These are phyloP conservation scores for Hura crepitans DNA, from an alignment of 441 rosid genomes.

Conservation along the genomic window DNA sequence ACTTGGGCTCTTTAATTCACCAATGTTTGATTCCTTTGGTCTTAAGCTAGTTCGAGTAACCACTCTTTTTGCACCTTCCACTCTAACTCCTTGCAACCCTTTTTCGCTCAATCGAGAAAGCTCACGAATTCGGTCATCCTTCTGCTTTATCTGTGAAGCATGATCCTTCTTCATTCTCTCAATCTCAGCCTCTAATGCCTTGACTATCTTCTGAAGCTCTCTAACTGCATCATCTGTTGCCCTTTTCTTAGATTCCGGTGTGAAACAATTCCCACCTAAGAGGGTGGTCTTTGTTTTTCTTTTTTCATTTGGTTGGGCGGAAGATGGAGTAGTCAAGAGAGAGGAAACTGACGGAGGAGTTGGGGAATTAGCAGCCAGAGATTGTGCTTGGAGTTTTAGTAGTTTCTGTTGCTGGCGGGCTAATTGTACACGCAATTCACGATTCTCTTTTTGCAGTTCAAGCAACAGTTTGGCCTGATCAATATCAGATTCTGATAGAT, in stretches of 20 bases:
- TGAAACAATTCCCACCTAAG: slow-evolving; percentile 67
- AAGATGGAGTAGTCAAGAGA: slow-evolving; percentile 67
- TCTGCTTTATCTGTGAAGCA: slow-evolving; percentile 59
- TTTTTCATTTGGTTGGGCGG: slow-evolving; percentile 52
- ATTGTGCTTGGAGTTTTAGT: slow-evolving; percentile 60
- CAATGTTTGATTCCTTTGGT: slow-evolving; percentile 45
- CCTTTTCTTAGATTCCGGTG: slow-evolving; percentile 59
- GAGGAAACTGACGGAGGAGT: slow-evolving; percentile 72
- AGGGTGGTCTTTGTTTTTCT: slow-evolving; percentile 53
- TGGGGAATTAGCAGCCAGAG: slow-evolving; percentile 59
- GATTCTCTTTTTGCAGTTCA: slow-evolving; percentile 81
- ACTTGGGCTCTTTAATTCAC: slow-evolving; percentile 70
- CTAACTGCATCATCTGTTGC: slow-evolving; percentile 50
- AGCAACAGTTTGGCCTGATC: slow-evolving; percentile 65
- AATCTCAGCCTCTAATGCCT: slow-evolving; percentile 63
- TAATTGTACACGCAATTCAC: slow-evolving; percentile 67
- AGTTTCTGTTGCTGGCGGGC: slow-evolving; percentile 73
- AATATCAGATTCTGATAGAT: slow-evolving; percentile 44
- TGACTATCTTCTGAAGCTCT: slow-evolving; percentile 56
- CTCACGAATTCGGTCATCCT: slow-evolving; percentile 54
- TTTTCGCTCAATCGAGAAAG: slow-evolving; percentile 48
- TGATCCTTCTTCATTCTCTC: slow-evolving; percentile 76
- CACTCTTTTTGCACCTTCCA: slow-evolving; percentile 43
- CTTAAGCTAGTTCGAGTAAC: slow-evolving; percentile 58
- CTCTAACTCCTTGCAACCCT: slow-evolving; percentile 26